Conservation (phyloP, 208 protist genomes). For the Phytomonas sp. region DNA sequence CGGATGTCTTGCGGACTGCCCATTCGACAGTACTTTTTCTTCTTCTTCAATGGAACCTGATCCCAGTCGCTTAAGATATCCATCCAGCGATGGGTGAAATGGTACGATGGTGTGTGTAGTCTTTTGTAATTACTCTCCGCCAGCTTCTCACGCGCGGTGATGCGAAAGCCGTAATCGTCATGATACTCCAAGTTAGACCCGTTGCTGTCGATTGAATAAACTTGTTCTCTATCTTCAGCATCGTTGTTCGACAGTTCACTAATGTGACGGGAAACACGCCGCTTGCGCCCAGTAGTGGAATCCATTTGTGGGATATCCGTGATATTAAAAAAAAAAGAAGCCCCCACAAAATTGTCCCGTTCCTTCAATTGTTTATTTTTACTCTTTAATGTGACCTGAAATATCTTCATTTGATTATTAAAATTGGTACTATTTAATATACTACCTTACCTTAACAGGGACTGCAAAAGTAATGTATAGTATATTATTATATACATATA, state of each 20-base stretch:
- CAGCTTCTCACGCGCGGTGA: conserved; percentile 58
- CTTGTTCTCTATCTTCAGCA: not conserved
- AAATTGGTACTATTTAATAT: not conserved
- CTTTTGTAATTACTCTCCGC: conserved; percentile 31
- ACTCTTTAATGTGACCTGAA: not conserved
- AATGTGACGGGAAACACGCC: not conserved
- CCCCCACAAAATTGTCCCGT: not conserved
- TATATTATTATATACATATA: conserved; percentile 7
- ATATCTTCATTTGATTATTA: not conserved
- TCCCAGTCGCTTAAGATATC: conserved; percentile 26
- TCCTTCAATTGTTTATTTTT: not conserved
- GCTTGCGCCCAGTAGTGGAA: not conserved
- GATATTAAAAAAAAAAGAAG: not conserved
- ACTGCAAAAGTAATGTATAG: not conserved
- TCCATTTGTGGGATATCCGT: not conserved
- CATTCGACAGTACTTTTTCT: conserved; percentile 61
- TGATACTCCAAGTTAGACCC: conserved; percentile 9
- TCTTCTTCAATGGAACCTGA: conserved; percentile 7
- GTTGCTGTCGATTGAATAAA: not conserved
- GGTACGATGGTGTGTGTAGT: not conserved
- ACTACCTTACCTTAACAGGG: not conserved
- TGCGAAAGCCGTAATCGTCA: conserved; percentile 69
- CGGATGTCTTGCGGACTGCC: conserved; percentile 64
- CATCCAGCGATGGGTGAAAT: conserved; percentile 12
- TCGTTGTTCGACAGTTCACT: not conserved